Conservation (phyloP, 257 asterid species). For the Capsicum pubescens region DNA sequence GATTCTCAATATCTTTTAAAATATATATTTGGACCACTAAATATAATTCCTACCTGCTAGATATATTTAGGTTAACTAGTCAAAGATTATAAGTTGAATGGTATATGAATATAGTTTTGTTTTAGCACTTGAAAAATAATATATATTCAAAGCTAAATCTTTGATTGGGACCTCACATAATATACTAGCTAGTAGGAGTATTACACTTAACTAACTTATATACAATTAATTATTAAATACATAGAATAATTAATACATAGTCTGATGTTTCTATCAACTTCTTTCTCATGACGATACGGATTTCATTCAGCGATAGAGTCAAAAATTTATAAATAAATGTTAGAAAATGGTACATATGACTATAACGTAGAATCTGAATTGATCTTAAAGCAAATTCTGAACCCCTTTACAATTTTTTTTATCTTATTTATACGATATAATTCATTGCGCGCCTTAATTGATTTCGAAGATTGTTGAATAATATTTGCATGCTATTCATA, state of each 20-base stretch:
- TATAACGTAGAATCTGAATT: too few species aligned
- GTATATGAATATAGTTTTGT: background rate
- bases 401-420: background rate
- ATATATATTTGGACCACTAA: background rate
- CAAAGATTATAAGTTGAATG: conserved; percentile 42
- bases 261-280: background rate
- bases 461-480: background rate
- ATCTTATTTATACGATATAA: background rate
- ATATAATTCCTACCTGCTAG: conserved; percentile 22
- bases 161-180: conserved; percentile 25
- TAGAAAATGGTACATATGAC: too few species aligned
- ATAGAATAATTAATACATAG: too few species aligned
- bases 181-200: conserved; percentile 19
- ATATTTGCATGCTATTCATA: background rate
- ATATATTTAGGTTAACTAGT: conserved; percentile 33
- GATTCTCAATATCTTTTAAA: background rate
- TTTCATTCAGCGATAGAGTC: background rate
- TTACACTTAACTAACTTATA: conserved; percentile 19
- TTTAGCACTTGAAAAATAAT: background rate
- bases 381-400: too few species aligned
- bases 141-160: conserved; percentile 31
- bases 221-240: background rate
- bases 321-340: background rate
- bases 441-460: conserved; percentile 31
- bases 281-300: too few species aligned